Base-by-base conservation (phyloP, 108 stramenopile species). In the Bacterosira constricta region DNA sequence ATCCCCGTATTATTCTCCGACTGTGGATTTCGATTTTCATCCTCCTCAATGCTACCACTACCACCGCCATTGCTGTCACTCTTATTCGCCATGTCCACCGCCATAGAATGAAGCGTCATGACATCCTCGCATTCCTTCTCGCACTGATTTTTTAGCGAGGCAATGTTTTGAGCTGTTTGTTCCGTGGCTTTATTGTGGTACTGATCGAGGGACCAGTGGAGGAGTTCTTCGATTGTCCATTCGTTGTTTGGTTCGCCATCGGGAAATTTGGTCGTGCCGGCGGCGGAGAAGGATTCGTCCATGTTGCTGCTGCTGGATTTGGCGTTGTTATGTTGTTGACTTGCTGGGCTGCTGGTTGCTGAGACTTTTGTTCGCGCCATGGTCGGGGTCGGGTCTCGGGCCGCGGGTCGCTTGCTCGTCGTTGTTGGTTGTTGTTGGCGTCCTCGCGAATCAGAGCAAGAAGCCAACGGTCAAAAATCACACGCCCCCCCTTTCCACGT, bases 191-290 rank as follows among this genome's bases (percentile, higher is more conserved):
- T 75, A 3, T 20, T 21, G 18, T 87, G 79, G 11, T 87, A 71
- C 58, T 77, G 88, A 25, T 83, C 37, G 20, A 88, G 68, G 39
- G 79, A 85, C 88, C 88, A 93, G 52, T 87, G 83, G 47, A 93
- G 35, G 17, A 90, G 80, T 71, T 93, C 77, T 63, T 93, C 91
- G 15, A 93, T 75, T 8, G 86, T 89, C 91, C 91, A 93, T 5
- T 77, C 53, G 25, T 82, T 67, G 55, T 69, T 77, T 1, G 91
- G 91, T 66, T 88, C 86, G 55, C 36, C 25, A 21, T 8, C 5
- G 8, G 41, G 23, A 34, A 59, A 13, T 58, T 42, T 34, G 46
- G 12, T 41, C 25, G 3, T 9, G 58, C 12, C 25, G 32, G 37
- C 9, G 26, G 51, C 29, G 53, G 12, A 8, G 53, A 31, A 54